Conservation (phyloP, 768 basidiomycete species). For the Pisolithus marmoratus region DNA sequence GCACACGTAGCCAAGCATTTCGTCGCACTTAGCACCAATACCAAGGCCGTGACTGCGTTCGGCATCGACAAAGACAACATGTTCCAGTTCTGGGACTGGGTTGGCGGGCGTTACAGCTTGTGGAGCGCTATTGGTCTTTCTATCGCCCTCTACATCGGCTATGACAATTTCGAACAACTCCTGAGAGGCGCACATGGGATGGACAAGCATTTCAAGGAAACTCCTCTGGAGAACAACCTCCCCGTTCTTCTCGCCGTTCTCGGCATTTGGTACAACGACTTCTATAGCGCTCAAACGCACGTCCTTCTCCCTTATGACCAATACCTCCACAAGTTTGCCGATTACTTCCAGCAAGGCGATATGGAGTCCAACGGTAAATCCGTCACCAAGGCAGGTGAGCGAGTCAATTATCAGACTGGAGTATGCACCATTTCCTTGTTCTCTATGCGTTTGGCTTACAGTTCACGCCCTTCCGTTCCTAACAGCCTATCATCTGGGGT, state of each 20-base stretch:
- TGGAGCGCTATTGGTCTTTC: constrained; percentile 98
- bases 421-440: constrained; percentile 39
- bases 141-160: constrained; percentile 90
- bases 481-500: constrained; percentile 96
- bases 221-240: constrained; percentile 83
- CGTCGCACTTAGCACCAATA: constrained; percentile 96
- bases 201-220: constrained; percentile 94
- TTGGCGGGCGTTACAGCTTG: constrained; percentile 95
- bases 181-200: constrained; percentile 93
- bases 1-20: constrained; percentile 97
- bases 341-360: constrained; percentile 99
- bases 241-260: constrained; percentile 86
- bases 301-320: constrained; percentile 97
- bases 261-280: constrained; percentile 99
- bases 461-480: background rate
- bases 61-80: constrained; percentile 91
- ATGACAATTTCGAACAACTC: constrained; percentile 87
- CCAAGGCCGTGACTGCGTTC: constrained; percentile 86
- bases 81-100: constrained; percentile 99
- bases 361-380: constrained; percentile 99
- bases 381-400: constrained; percentile 88
- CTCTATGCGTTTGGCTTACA: background rate
- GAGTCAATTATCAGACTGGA: constrained; percentile 94
- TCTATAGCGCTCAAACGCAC: constrained; percentile 94
- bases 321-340: constrained; percentile 98